Base-by-base conservation (phyloP, 1,284 basidiomycete species). In the Trametes pubescens region DNA sequence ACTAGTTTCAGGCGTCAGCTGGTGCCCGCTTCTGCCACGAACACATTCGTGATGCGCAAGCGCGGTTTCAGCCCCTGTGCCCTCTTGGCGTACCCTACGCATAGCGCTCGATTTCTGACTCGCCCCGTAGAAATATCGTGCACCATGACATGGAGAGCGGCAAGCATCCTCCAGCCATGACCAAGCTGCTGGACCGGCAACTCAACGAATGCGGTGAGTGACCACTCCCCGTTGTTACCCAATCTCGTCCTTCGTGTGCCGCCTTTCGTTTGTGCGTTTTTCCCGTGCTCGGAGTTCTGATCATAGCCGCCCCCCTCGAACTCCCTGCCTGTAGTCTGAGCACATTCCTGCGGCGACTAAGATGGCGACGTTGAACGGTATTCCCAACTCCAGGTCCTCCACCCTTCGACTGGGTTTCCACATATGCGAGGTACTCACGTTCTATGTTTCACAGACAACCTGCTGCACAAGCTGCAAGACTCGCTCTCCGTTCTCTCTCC, bases 151-250 rank as follows among this genome's bases (percentile, higher is more conserved):
- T 86, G 26, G 91, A 93, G 61, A 89, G 89, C 61, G 91, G 90
- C 1, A 94, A 92, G 73, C 94, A 97, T 74, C 90, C 94, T 1
- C 88, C 89, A 64, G 89, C 95, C 37, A 89, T 99, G 80, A 94
- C 93, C 48, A 96, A 92, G 75, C 85, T 99, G 35, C 87, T 99
- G 65, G 91, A 94, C 71, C 86, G 93, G 64, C 97, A 98, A 76
- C 82, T 98, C 65, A 93, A 95, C 72, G 94, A 93, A 74, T 97
- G 95, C 73, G 95, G 95, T 95, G 73, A 73, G 93, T 85, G 51
- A 49, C 58, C 60, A n/a, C n/a, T 51, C 26, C 51, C n/a, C 18
- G 34, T 51, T 47, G 26, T 38, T 51, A 34, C 46, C 11, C 51
- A 32, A 18, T 24, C 34, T 37, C 49, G 49, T 37, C 40, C 24